phyloP scores from a whole-genome alignment of 805 yeast genomes.

The Priceomyces melissophilus region DNA sequence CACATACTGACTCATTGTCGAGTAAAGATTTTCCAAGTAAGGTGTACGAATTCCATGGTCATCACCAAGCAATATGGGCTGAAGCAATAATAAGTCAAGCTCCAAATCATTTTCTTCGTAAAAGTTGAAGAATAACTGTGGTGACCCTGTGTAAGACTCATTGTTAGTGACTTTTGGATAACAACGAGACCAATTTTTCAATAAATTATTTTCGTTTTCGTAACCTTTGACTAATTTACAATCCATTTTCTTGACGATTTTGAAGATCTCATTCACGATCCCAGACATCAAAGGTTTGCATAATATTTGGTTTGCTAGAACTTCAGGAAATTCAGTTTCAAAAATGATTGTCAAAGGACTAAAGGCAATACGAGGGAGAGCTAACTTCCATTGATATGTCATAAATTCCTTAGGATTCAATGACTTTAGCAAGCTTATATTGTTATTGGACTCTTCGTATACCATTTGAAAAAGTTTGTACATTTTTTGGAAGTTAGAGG shows the following conservation, averaged over 20 bases:
- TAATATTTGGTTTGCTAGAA: constrained; percentile 61
- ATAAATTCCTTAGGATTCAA: constrained; percentile 54
- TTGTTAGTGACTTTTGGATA: constrained; percentile 32
- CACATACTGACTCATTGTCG: constrained; percentile 64
- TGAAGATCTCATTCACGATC: constrained; percentile 66
- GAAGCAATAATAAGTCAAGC: constrained; percentile 73
- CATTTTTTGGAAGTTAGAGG: constrained; percentile 18
- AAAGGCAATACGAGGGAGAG: constrained; percentile 73
- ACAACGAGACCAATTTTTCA: constrained; percentile 49
- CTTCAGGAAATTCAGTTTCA: constrained; percentile 62
- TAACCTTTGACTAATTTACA: constrained; percentile 66
- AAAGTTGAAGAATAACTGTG: constrained; percentile 65
- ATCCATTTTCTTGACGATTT: constrained; percentile 74
- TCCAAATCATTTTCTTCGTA: constrained; percentile 50
- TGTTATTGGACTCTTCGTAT: constrained; percentile 32
- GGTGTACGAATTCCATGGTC: constrained; percentile 85
- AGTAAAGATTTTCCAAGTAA: constrained; percentile 82
- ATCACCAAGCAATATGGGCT: constrained; percentile 88
- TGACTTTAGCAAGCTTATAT: constrained; percentile 47
- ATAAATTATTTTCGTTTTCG: constrained; percentile 61
- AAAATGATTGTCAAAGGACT: constrained; percentile 73
- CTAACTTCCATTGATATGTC: constrained; percentile 81
- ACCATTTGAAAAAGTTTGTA: constrained; percentile 31
- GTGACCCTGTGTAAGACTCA: constrained; percentile 43
- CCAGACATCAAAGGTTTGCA: constrained; percentile 87